These are phyloP conservation scores for Pythium guiyangense DNA, from an alignment of 352 stramenopile species.

Conservation along the genomic window DNA sequence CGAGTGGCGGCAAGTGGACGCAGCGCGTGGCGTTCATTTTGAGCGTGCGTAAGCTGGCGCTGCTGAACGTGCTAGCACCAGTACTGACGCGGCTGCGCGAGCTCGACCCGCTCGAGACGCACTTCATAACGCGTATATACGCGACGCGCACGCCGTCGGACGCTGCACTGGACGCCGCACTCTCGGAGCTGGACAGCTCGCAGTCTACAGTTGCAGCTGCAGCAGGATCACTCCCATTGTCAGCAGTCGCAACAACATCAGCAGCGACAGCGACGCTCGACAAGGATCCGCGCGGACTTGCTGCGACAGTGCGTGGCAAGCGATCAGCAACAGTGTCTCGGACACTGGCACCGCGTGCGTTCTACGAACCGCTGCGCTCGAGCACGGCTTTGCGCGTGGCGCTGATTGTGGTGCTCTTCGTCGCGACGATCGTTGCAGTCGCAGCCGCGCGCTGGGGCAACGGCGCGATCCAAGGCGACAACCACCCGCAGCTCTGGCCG, in stretches of 20 bases:
- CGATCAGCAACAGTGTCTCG: no score
- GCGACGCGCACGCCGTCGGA: slow-evolving; percentile 17
- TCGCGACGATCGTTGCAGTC: slow-evolving; percentile 10
- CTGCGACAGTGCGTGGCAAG: no score
- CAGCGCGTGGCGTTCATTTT: slow-evolving; percentile 21
- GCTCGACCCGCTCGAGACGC: slow-evolving; percentile 14
- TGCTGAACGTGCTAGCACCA: slow-evolving; percentile 18
- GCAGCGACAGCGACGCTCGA: no score
- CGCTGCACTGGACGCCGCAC: not conserved
- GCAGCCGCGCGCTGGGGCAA: slow-evolving; percentile 16
- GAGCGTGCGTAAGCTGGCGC: slow-evolving; percentile 18
- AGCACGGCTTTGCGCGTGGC: no score
- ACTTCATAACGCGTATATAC: slow-evolving; percentile 15
- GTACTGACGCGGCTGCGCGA: slow-evolving; percentile 13
- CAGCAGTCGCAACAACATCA: no score
- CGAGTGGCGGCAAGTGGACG: not conserved
- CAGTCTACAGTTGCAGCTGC: not conserved
- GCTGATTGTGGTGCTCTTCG: no score
- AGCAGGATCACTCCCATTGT: no score
- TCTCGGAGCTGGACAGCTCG: not conserved
- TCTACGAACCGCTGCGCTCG: slow-evolving; percentile 7
- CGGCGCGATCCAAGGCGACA: slow-evolving; percentile 17
- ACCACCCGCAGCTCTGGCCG: slow-evolving; percentile 29
- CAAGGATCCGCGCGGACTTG: no score
- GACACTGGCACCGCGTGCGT: no score